Evolutionary conservation across 495 filamentous ascomycete species (phyloP).

Genomic region (Cercophora newfieldiana): DNA sequence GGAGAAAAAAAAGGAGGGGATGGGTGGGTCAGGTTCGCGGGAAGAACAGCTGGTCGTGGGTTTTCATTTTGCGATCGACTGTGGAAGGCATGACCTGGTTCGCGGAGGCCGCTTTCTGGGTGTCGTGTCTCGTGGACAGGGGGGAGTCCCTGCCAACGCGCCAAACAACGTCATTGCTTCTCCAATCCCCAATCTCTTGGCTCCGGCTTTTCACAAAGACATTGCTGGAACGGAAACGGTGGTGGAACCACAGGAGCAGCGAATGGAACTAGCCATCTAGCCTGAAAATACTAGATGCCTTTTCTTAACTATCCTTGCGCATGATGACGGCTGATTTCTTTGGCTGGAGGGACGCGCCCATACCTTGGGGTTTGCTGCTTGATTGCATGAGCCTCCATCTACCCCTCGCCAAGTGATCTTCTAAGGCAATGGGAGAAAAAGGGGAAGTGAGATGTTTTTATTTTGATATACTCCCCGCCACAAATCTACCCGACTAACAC

Average conservation of each 20-base stretch:
- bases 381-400: not conserved
- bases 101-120: not conserved
- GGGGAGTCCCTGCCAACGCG: not conserved
- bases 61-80: not conserved
- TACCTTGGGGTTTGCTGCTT: not conserved
- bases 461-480: not conserved
- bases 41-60: not conserved
- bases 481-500: not conserved
- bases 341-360: too few relatives aligned
- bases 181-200: slow-evolving; percentile 8
- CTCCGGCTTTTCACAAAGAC: not conserved
- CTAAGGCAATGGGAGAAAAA: too few relatives aligned
- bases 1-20: slow-evolving; percentile 1
- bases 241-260: too few relatives aligned
- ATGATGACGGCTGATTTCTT: too few relatives aligned
- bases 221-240: not conserved
- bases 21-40: not conserved
- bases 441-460: not conserved
- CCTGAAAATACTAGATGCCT: too few relatives aligned
- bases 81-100: not conserved
- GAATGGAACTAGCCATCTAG: too few relatives aligned
- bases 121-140: slow-evolving; percentile 6
- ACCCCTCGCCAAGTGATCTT: not conserved
- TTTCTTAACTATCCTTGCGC: too few relatives aligned
- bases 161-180: slow-evolving; percentile 6